Conservation (phyloP, 2,329 filamentous ascomycete species). For the Fusarium buharicum region DNA sequence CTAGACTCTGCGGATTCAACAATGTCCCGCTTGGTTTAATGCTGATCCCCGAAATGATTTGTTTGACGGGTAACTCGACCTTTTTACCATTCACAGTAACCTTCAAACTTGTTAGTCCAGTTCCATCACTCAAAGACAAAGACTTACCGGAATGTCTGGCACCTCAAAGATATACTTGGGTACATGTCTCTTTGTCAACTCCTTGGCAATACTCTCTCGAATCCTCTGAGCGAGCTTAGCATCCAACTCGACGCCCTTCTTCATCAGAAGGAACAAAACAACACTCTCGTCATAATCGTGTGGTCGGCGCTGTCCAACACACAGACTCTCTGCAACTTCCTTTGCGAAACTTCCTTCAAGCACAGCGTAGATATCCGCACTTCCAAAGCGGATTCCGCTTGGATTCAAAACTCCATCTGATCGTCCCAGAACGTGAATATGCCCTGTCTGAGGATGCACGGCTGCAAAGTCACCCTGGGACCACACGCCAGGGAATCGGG, state of each 20-base stretch:
- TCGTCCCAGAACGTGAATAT: conserved; percentile 73
- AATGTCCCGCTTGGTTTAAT: conserved; percentile 82
- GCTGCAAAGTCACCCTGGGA: conserved; percentile 84
- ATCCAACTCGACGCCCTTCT: conserved; percentile 66
- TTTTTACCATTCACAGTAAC: conserved; percentile 88
- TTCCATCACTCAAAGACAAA: too few relatives aligned
- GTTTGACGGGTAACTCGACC: conserved; percentile 85
- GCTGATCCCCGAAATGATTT: conserved; percentile 79
- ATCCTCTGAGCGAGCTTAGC: conserved; percentile 65
- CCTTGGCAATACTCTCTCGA: conserved; percentile 71
- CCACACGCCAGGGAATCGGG: conserved; percentile 75
- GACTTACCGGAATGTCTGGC: conserved; percentile 79
- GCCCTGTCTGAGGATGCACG: conserved; percentile 73
- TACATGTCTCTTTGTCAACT: conserved; percentile 78
- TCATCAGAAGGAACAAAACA: conserved; percentile 66
- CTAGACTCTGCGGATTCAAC: conserved; percentile 77
- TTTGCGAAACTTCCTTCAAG: conserved; percentile 73
- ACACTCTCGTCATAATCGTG: conserved; percentile 64
- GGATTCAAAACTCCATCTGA: conserved; percentile 85
- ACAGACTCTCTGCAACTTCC: conserved; percentile 76
- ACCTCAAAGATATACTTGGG: conserved; percentile 83
- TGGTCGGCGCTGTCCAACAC: conserved; percentile 79
- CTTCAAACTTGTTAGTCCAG: conserved; percentile 53
- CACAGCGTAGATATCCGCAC: conserved; percentile 81
- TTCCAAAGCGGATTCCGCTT: conserved; percentile 80